Percentiles rank a stretch among this genome's conserved stretches.
phyloP scores from a whole-genome alignment of 2,329 filamentous ascomycete genomes.

The Trichoderma koningiopsis region DNA sequence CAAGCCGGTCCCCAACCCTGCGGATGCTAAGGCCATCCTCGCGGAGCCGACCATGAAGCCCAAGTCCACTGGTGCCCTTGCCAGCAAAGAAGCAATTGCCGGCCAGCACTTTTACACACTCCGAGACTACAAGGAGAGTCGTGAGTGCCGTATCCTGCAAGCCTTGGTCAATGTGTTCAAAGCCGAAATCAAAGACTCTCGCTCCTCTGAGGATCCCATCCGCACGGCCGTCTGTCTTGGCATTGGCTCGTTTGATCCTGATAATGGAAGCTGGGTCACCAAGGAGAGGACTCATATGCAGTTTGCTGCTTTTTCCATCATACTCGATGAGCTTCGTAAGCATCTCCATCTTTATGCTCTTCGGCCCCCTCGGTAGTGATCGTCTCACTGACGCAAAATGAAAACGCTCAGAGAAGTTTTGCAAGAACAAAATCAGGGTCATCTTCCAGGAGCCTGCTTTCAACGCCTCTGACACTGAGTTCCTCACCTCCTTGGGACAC shows the following conservation, averaged over 20 bases:
- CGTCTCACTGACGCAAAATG: not conserved
- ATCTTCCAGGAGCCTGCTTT: slow-evolving; percentile 60
- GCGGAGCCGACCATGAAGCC: not conserved
- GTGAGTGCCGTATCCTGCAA: not conserved
- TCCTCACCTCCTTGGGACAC: slow-evolving; percentile 48
- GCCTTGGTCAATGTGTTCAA: not conserved
- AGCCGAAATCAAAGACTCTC: not conserved
- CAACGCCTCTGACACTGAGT: slow-evolving; percentile 50
- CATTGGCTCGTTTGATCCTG: slow-evolving; percentile 56
- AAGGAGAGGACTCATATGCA: slow-evolving; percentile 54
- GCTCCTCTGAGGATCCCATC: not conserved
- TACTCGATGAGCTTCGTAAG: slow-evolving; percentile 50
- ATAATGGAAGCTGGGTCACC: slow-evolving; percentile 48
- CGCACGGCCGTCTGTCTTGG: slow-evolving; percentile 55
- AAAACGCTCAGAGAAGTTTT: not conserved
- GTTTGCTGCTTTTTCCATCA: slow-evolving; percentile 51
- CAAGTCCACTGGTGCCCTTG: rapidly evolving
- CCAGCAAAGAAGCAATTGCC: not conserved
- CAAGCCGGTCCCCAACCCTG: not conserved
- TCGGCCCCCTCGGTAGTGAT: too few species aligned
- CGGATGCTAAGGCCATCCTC: not conserved
- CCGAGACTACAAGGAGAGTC: not conserved
- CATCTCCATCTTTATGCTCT: not conserved
- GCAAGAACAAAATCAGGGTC: slow-evolving; percentile 39
- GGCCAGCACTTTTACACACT: not conserved